phyloP scores from a whole-genome alignment of 2,329 filamentous ascomycete genomes.

The Aspergillus sergii region DNA sequence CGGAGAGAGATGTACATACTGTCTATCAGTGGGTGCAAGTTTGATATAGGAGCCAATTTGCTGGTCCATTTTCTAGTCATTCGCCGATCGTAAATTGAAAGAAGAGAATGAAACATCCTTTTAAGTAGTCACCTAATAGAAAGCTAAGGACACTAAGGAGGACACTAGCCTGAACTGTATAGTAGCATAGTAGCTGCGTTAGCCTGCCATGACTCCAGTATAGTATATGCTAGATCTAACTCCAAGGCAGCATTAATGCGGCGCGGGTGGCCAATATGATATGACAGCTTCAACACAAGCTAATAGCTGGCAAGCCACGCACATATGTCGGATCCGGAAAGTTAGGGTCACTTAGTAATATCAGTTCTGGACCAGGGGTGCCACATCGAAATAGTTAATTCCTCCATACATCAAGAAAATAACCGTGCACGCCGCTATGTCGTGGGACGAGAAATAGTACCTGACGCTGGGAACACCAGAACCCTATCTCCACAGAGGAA shows the following conservation, averaged over 20 bases:
- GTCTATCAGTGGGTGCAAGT: not conserved
- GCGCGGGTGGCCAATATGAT: too few relatives aligned
- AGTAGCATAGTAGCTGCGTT: too few relatives aligned
- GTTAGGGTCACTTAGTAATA: not conserved
- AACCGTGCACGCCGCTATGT: too few relatives aligned
- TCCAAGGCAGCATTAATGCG: not conserved
- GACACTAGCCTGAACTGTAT: too few relatives aligned
- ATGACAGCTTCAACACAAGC: not conserved
- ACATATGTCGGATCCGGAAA: not conserved
- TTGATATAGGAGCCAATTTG: not conserved
- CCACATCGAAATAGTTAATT: not conserved
- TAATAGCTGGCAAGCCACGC: not conserved
- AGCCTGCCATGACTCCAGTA: not conserved
- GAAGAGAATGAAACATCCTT: not conserved
- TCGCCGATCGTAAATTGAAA: not conserved
- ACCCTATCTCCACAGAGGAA: too few relatives aligned
- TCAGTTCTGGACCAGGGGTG: not conserved
- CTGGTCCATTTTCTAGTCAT: not conserved
- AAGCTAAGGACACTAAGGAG: not conserved
- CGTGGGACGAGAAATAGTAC: too few relatives aligned
- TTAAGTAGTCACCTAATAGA: not conserved
- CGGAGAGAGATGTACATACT: not conserved
- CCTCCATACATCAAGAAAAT: not conserved
- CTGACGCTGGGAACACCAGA: too few relatives aligned
- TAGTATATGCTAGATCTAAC: not conserved